Base-by-base conservation (phyloP, 345 rosid genomes). In the Linum trigynum region DNA sequence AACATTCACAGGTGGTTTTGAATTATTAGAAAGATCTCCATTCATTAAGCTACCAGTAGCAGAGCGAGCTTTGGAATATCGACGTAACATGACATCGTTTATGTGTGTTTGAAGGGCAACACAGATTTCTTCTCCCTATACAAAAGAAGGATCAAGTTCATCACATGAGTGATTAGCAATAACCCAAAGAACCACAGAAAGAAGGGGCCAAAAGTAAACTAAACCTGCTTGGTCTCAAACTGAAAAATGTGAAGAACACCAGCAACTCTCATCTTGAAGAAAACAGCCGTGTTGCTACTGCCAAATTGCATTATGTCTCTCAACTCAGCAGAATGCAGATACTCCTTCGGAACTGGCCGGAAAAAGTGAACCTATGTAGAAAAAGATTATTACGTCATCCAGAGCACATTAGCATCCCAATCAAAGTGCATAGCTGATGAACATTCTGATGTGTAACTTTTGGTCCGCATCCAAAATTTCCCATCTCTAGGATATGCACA, bases 301-400 rank as follows among this genome's bases (percentile, higher is more conserved):
- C 99, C 99, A 80, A 94, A 94, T 75, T 90, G 97, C 96, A 94
- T 94, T 75, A 94, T 94, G 77, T 94, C 99, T 77, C 99, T 82
- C 64, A 94, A 66, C 75, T 94, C 97, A 3, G 97, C 94, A 23
- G 99, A 94, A 78, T 94, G 99, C 64, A 94, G 67, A 76, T 94
- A 94, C 67, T 94, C 96, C 71, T 90, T 94, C 7, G 99, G 99
- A 77, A 90, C 97, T 8, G 99, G 96, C 41, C 99, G 96, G 59
- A 94, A 94, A 77, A 94, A 94, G 70, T 94, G 97, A 61, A 94
- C 97, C 97, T 94, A 51, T 56, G 64, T 48, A 36, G 53, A 15
- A 9, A 15, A 48, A 15, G 32, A 23, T 9, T 9, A 48, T 48
- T 7, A 9, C 0, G 14, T 48, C 14, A 48, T 48, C 2, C 14